Base-by-base conservation (phyloP, 202 grass and related monocot genomes). In the Dendrocalamus latiflorus region DNA sequence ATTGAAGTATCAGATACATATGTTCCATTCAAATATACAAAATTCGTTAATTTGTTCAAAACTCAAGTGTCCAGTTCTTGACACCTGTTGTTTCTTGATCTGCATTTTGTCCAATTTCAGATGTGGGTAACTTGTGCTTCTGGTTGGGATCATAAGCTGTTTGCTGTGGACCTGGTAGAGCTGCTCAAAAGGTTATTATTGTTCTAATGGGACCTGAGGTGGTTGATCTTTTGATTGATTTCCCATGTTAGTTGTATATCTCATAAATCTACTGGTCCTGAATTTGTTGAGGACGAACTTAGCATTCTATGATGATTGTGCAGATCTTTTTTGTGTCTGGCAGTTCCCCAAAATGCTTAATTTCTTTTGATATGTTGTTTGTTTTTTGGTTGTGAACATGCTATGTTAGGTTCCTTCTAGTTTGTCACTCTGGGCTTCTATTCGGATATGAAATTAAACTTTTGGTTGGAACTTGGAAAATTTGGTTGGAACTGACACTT, bases 41-140 rank as follows among this genome's bases (percentile, higher is more conserved):
- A 76, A 85, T 91, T 92, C 44, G n/a, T 89, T 92, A 26, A 81
- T 87, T 89, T 49, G 38, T 84, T 75, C 2, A 81, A 54, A 83
- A 43, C 42, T n/a, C 12, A 34, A 11, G 78, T 72, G 57, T 14
- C 22, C 57, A 22, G 26, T 45, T 70, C 11, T 64, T 64, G 1
- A 20, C 38, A 59, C 1, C 20, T 59, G 11, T 7, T 34, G 0
- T 11, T 79, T 56, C 79, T 42, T 63, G 61, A 69, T 72, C 37
- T 64, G 22, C 0, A 24, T 41, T 54, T 9, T 38, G 16, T 68
- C 3, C 20, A 38, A 61, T 68, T 68, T 77, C 33, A 62, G 39
- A 64, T 86, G 39, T 17, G 9, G 49, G 14, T 78, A 50, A 67
- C n/a, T 68, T 68, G n/a, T 64, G 15, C 17, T 73, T 55, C 15